These are phyloP conservation scores for Xylaria cubensis DNA, from an alignment of 495 filamentous ascomycete species.

Conservation along the genomic window DNA sequence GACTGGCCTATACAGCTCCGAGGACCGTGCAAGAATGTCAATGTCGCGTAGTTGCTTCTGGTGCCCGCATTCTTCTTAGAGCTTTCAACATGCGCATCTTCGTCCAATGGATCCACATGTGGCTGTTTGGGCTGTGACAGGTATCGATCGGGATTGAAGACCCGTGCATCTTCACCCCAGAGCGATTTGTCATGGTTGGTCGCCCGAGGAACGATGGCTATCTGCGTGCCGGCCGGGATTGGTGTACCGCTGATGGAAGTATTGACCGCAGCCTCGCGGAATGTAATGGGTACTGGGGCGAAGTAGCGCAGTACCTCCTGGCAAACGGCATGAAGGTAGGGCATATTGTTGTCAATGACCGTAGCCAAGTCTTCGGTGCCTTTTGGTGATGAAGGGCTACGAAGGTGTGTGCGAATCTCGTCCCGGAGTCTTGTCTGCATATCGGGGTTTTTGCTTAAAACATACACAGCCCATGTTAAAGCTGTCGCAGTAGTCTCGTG, in stretches of 20 bases:
- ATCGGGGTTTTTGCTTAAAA: constrained; percentile 45
- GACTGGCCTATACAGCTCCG: constrained; percentile 59
- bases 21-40: constrained; percentile 49
- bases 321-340: constrained; percentile 46
- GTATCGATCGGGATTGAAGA: constrained; percentile 54
- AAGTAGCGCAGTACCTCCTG: constrained; percentile 46
- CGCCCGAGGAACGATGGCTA: constrained; percentile 56
- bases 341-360: constrained; percentile 33
- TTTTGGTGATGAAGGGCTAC: constrained; percentile 38
- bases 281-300: constrained; percentile 45
- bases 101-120: constrained; percentile 30
- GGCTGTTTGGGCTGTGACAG: constrained; percentile 28
- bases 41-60: constrained; percentile 52
- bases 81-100: constrained; percentile 21
- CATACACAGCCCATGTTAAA: constrained; percentile 48
- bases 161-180: constrained; percentile 50
- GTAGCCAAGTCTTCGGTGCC: constrained; percentile 8
- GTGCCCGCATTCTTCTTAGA: constrained; percentile 31
- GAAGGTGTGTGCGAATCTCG: constrained; percentile 62
- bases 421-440: constrained; percentile 45
- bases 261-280: constrained; percentile 55
- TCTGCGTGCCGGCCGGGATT: constrained; percentile 57
- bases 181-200: constrained; percentile 54
- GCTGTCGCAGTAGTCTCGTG: constrained; percentile 64
- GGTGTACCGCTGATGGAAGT: constrained; percentile 60